These are phyloP conservation scores for Phytophthora ramorum DNA, from an alignment of 352 stramenopile species.

Conservation along the genomic window DNA sequence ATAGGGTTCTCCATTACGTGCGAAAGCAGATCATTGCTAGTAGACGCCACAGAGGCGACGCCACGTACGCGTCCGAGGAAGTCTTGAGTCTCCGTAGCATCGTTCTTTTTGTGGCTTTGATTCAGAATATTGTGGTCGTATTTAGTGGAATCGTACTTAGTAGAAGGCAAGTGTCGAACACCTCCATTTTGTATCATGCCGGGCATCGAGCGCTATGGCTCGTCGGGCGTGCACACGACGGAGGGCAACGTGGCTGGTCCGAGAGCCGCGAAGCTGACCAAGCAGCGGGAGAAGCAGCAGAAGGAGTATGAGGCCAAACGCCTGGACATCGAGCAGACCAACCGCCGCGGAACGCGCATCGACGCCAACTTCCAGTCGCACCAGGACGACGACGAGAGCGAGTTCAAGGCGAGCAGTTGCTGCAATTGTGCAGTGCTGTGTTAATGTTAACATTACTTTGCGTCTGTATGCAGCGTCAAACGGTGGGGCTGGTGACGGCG, in stretches of 20 bases:
- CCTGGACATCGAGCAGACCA: constrained; percentile 87
- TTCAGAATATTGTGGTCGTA: constrained; percentile 22
- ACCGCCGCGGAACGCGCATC: constrained; percentile 86
- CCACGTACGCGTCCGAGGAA: constrained; percentile 56
- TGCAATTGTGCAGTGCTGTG: constrained; percentile 1
- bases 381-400: constrained; percentile 78
- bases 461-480: constrained; percentile 64
- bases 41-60: constrained; percentile 4
- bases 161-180: neutral
- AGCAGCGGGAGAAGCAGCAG: constrained; percentile 94
- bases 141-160: constrained; percentile 44
- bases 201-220: constrained; percentile 82
- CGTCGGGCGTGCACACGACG: constrained; percentile 94
- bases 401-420: constrained; percentile 79
- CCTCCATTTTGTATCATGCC: constrained; percentile 42
- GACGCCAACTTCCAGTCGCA: constrained; percentile 93
- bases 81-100: constrained; percentile 80
- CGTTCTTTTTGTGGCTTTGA: constrained; percentile 7
- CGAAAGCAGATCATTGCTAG: neutral
- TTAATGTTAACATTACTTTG: neutral
- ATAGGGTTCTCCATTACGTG: neutral
- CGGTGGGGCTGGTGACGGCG: constrained; percentile 93
- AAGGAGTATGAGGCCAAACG: constrained; percentile 95
- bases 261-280: constrained; percentile 90
- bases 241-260: constrained; percentile 96